Conservation (phyloP, 371 early-diverging fungal genomes). For the Zancudomyces culisetae region DNA sequence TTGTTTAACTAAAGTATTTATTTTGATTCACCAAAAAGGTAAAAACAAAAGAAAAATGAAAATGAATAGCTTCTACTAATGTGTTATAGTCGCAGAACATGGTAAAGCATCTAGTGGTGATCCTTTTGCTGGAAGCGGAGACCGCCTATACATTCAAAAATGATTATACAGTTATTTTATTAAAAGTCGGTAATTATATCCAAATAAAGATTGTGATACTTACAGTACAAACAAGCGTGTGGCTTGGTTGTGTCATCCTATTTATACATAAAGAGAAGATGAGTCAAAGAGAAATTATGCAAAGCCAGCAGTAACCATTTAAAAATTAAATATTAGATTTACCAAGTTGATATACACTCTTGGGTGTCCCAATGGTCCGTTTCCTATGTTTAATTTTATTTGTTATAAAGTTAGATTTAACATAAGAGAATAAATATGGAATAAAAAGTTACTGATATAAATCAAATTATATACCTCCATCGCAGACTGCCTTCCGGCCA, state of each 20-base stretch:
- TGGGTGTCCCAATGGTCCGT: constrained; percentile 4
- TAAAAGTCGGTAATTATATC: too few relatives aligned
- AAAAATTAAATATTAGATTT: not conserved
- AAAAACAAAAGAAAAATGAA: constrained; percentile 1
- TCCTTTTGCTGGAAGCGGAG: not conserved
- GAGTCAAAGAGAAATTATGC: too few relatives aligned
- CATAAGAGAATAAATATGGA: not conserved
- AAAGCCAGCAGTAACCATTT: too few relatives aligned
- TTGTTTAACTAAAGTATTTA: too few relatives aligned
- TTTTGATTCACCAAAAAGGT: too few relatives aligned
- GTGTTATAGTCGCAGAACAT: not conserved
- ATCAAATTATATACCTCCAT: constrained; percentile 40
- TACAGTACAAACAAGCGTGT: not conserved
- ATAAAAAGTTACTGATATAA: not conserved
- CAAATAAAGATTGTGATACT: not conserved
- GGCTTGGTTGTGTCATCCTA: constrained; percentile 1
- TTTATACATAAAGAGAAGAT: not conserved
- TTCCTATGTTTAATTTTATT: not conserved
- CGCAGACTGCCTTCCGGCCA: constrained; percentile 58
- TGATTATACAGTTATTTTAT: not conserved
- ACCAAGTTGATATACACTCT: constrained; percentile 7
- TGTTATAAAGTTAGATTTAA: not conserved
- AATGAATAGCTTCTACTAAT: not conserved
- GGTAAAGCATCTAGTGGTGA: not conserved
- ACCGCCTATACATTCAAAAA: not conserved